Evolutionary conservation across 2,329 filamentous ascomycete species (phyloP), one percentile per base, ranked within the genome.

Genomic region (Ceratocystis alfenasii): DNA sequence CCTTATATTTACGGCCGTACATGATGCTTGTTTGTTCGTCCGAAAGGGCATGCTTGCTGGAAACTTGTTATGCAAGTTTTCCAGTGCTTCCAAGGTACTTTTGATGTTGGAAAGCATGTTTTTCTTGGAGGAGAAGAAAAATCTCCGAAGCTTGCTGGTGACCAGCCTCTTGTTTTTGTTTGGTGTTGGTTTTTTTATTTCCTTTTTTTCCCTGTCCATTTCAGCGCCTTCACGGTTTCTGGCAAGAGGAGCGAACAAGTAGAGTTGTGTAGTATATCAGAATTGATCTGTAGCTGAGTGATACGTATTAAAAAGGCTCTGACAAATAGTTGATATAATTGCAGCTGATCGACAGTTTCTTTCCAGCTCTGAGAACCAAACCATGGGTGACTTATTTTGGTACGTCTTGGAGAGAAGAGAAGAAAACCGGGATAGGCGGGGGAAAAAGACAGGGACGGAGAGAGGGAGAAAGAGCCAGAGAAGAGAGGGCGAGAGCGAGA

Each of bases 11-110:
- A 10, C 4, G 20, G 20, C 8, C 2, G n/a, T 22, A 10, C 5
- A 8, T 53, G 2, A 53, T 4, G 5, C 25, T 8, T 25, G 48
- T 25, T 53, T 53, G 48, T 25, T 25, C 20, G 48, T 53, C 20
- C 25, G 48, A 25, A 53, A 12, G 6, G 48, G 7, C 8, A 53
- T 53, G 20, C 48, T 28, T 25, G 48, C 20, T 53, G 15, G 20
- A 53, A 53, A 53, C 48, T 53, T 53, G 48, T 53, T 15, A 28
- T 53, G 48, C 48, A 53, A 15, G 48, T 53, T 53, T 53, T 53
- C 48, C 28, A 57, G 15, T 33, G 17, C 4, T n/a, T 57, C 33
- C 53, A 33, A 57, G 28, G 53, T 57, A 57, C 53, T 57, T 57
- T 57, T 36, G 53, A 30, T 22, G 25, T n/a, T 30, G 28, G 53